These are phyloP conservation scores for Parafenestella ontariensis DNA, from an alignment of 2,329 filamentous ascomycete genomes.

Conservation along the genomic window DNA sequence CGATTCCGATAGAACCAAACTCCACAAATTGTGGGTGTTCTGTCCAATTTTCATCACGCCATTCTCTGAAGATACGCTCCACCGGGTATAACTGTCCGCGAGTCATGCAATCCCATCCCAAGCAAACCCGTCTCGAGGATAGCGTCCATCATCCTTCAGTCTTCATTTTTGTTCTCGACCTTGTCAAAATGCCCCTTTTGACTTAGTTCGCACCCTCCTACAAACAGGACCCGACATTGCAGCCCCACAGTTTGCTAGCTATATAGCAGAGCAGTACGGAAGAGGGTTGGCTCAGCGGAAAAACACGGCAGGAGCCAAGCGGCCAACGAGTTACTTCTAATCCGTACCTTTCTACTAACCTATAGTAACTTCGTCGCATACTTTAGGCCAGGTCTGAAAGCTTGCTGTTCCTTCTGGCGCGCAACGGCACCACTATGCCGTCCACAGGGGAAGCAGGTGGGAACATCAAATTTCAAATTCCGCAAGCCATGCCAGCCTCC, in stretches of 20 bases:
- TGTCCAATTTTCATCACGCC: conserved; percentile 7
- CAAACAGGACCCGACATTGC: not conserved
- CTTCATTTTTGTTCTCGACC: not conserved
- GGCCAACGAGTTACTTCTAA: conserved; percentile 1
- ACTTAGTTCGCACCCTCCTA: not conserved
- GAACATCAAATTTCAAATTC: conserved; percentile 4
- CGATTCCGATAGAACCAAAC: conserved; percentile 8
- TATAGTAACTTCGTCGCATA: conserved; percentile 7
- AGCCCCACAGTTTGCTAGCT: conserved; percentile 5
- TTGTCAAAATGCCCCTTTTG: not conserved
- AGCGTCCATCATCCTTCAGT: not conserved
- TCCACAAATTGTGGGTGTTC: conserved; percentile 15
- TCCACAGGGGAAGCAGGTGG: conserved; percentile 14
- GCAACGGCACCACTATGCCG: conserved; percentile 12
- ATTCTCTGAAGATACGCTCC: conserved; percentile 6
- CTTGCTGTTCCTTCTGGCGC: conserved; percentile 4
- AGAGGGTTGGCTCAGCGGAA: conserved; percentile 7
- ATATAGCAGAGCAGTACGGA: conserved; percentile 4
- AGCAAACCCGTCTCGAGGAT: not conserved
- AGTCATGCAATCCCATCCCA: conserved; percentile 5
- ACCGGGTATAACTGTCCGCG: conserved; percentile 13
- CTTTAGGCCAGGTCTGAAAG: conserved; percentile 3
- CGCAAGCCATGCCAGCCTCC: conserved; percentile 9
- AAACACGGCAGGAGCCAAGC: conserved; percentile 1
- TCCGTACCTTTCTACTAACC: conserved; percentile 16